A percentile compares a stretch with the other conserved stretches of the same genome.
Evolutionary conservation across 1,139 yeast species (phyloP).

Genomic region (Hansenula sp.): DNA sequence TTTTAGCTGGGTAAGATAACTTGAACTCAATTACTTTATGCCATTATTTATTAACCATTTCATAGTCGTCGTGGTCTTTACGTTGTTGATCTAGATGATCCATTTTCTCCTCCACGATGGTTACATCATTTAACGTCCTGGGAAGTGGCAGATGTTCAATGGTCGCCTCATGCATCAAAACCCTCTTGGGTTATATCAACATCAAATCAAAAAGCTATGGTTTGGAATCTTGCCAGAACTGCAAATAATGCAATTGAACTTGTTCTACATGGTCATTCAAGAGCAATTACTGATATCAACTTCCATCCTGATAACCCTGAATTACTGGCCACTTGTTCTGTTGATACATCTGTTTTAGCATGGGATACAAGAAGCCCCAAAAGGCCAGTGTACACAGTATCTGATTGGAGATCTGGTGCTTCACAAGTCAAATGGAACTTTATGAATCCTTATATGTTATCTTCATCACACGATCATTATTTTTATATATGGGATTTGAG

Average conservation of each 20-base stretch:
- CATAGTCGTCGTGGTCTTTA: conserved; percentile 69
- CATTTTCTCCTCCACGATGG: conserved; percentile 93
- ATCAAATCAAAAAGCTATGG: conserved; percentile 88
- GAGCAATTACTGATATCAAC: conserved; percentile 95
- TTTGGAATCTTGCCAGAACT: conserved; percentile 85
- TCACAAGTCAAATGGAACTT: conserved; percentile 94
- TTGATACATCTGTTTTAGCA: conserved; percentile 78
- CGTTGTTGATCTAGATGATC: conserved; percentile 91
- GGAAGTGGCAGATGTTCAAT: conserved; percentile 98
- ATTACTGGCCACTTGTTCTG: conserved; percentile 86
- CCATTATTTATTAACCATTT: conserved; percentile 1
- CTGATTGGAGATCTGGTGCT: conserved; percentile 94
- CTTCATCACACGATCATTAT: conserved; percentile 80
- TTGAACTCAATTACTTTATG: not conserved
- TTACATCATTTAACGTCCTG: conserved; percentile 88
- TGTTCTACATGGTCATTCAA: conserved; percentile 80
- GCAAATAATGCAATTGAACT: conserved; percentile 78
- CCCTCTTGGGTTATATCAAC: conserved; percentile 94
- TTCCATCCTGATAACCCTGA: conserved; percentile 89
- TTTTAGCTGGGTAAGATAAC: conserved; percentile 61
- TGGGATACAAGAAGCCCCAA: conserved; percentile 89
- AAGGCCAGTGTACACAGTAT: conserved; percentile 69
- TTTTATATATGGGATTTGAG: conserved; percentile 86
- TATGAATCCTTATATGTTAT: conserved; percentile 67
- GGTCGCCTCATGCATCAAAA: conserved; percentile 86